phyloP scores from a whole-genome alignment of 495 filamentous ascomycete species.

The Hypoxylon fragiforme region DNA sequence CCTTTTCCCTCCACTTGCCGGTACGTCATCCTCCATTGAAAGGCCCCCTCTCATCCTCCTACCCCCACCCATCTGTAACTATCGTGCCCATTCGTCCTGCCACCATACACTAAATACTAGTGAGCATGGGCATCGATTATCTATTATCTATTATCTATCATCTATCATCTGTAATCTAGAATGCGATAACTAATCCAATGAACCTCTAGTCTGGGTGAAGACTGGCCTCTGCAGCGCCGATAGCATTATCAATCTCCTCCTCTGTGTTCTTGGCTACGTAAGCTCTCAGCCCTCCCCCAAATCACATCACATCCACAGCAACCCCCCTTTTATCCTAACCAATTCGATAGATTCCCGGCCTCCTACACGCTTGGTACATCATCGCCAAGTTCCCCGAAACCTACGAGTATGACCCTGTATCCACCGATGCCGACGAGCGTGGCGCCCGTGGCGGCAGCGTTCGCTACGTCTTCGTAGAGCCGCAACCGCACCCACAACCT shows the following conservation, averaged over 20 bases:
- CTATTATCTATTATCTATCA: too few relatives aligned
- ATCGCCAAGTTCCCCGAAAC: conserved; percentile 86
- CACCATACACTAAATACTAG: too few relatives aligned
- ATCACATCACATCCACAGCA: background rate
- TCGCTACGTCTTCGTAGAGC: conserved; percentile 70
- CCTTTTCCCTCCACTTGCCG: conserved; percentile 90
- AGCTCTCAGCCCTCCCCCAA: conserved; percentile 20
- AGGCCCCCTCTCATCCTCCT: conserved; percentile 1
- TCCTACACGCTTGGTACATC: conserved; percentile 98
- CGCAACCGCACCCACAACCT: conserved; percentile 24
- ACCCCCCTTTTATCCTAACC: conserved; percentile 6
- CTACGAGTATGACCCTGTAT: conserved; percentile 64
- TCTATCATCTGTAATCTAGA: conserved; percentile 5
- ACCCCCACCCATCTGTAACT: conserved; percentile 3
- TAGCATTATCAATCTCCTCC: conserved; percentile 91
- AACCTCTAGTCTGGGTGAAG: conserved; percentile 85
- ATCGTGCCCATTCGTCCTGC: conserved; percentile 16
- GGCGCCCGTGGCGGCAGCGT: conserved; percentile 55
- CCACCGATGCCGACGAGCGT: conserved; percentile 59
- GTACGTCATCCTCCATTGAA: conserved; percentile 55
- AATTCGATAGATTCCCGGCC: conserved; percentile 71
- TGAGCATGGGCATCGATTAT: too few relatives aligned
- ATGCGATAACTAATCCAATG: background rate
- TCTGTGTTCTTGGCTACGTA: conserved; percentile 82
- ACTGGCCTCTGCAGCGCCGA: conserved; percentile 90